A percentile compares a stretch with the other conserved stretches of the same genome.
Conservation (phyloP, 2,329 filamentous ascomycete genomes). For the Aspergillus ruber region DNA sequence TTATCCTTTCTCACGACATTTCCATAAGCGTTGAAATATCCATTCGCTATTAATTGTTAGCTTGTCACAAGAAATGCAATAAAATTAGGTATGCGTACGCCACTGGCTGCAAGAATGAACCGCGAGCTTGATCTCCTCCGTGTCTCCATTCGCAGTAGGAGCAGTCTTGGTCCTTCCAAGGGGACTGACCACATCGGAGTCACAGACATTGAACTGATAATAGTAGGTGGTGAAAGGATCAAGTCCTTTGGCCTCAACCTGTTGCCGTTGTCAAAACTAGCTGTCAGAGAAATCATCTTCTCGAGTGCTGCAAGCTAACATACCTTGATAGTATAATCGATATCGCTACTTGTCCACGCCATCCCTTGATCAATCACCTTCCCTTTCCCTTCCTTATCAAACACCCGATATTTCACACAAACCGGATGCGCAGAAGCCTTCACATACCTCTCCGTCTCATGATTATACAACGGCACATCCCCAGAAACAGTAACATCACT, state of each 20-base stretch:
- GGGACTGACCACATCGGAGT: constrained; percentile 54
- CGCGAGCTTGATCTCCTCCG: constrained; percentile 54
- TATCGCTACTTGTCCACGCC: constrained; percentile 64
- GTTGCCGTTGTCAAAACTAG: too few relatives aligned
- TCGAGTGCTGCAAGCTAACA: too few relatives aligned
- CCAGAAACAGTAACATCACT: constrained; percentile 53
- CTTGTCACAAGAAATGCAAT: too few relatives aligned
- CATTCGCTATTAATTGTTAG: too few relatives aligned
- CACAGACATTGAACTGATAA: constrained; percentile 65
- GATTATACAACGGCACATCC: constrained; percentile 47
- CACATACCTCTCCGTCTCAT: constrained; percentile 36
- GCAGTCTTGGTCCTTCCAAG: constrained; percentile 66
- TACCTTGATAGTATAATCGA: constrained; percentile 63
- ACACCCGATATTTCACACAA: too few relatives aligned
- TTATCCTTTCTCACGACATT: too few relatives aligned
- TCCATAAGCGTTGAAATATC: too few relatives aligned
- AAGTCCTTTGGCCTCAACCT: constrained; percentile 58
- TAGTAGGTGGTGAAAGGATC: constrained; percentile 57
- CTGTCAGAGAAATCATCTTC: too few relatives aligned
- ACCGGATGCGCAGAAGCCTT: too few relatives aligned
- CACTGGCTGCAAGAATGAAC: constrained; percentile 50
- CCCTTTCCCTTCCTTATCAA: constrained; percentile 22
- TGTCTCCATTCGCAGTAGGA: constrained; percentile 51
- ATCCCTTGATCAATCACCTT: constrained; percentile 50
- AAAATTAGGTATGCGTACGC: too few relatives aligned